Percentiles rank a stretch among this genome's conserved stretches.
Conservation (phyloP, 176 grass and related monocot genomes). For the Miscanthus lutarioriparius region DNA sequence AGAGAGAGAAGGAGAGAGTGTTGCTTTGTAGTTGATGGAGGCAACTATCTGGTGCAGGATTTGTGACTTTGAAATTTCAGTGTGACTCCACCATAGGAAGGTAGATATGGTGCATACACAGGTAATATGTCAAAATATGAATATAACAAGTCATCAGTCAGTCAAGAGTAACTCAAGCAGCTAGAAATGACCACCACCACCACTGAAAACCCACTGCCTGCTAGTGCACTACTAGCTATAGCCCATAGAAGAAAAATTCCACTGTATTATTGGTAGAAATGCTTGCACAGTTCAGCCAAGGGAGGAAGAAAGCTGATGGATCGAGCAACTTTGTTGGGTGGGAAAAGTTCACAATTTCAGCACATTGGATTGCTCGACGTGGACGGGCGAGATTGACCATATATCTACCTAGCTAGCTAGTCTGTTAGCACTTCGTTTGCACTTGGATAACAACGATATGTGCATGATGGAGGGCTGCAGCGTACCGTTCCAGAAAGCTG, state of each 20-base stretch:
- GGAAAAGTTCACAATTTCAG: not conserved
- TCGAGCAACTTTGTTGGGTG: not conserved
- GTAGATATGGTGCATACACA: not conserved
- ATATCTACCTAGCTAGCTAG: not conserved
- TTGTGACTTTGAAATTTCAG: not conserved
- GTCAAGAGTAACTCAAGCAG: not conserved
- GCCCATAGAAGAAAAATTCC: not conserved
- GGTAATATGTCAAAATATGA: not conserved
- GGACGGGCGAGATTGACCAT: not conserved
- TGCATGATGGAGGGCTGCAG: not conserved
- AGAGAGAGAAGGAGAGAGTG: not conserved
- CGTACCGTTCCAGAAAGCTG: not conserved
- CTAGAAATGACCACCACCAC: not conserved
- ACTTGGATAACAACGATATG: too few relatives aligned
- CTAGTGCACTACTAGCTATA: not conserved
- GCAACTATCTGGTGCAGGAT: not conserved
- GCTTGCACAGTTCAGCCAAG: not conserved
- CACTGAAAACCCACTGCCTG: not conserved
- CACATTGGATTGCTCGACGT: not conserved
- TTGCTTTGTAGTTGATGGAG: too few relatives aligned
- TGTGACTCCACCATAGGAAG: not conserved
- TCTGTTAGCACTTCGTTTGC: not conserved
- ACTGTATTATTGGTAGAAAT: not conserved
- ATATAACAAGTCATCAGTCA: slow-evolving; percentile 1
- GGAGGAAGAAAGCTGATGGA: not conserved